A percentile compares a stretch with the other conserved stretches of the same genome.
phyloP scores from a whole-genome alignment of 768 basidiomycete species.

The Mycena olivaceomarginata region DNA sequence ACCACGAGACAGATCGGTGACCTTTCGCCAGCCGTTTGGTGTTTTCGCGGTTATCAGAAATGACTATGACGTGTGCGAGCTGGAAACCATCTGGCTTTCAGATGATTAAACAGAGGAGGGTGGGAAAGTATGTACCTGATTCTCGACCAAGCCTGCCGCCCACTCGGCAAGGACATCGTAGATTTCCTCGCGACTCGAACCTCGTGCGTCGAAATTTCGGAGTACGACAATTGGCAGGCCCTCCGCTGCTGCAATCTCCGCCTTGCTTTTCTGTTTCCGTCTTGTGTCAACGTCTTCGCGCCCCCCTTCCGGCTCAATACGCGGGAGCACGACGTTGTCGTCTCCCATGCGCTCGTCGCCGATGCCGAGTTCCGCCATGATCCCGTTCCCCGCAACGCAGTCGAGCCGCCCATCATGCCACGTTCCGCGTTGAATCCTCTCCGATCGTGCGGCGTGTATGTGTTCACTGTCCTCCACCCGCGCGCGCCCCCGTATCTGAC shows the following conservation, averaged over 20 bases:
- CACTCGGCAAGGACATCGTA: constrained; percentile 87
- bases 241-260: constrained; percentile 71
- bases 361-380: constrained; percentile 66
- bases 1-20: constrained; percentile 46
- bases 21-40: constrained; percentile 90
- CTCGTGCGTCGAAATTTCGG: constrained; percentile 77
- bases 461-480: not conserved
- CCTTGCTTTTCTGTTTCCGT: constrained; percentile 57
- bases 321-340: constrained; percentile 3
- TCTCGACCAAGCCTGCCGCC: constrained; percentile 89
- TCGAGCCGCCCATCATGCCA: constrained; percentile 95
- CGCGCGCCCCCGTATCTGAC: constrained; percentile 58
- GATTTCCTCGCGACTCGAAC: constrained; percentile 79
- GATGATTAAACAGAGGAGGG: not conserved
- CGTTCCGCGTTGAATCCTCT: constrained; percentile 73
- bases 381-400: constrained; percentile 88
- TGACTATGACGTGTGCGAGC: constrained; percentile 94
- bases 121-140: constrained; percentile 70
- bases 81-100: constrained; percentile 54
- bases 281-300: constrained; percentile 36
- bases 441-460: constrained; percentile 28
- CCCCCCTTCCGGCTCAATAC: not conserved
- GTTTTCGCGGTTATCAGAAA: constrained; percentile 94
- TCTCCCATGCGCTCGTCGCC: constrained; percentile 40
- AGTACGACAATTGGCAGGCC: constrained; percentile 92